phyloP scores from a whole-genome alignment of 164 flowering plant species.

The Hamamelis virginiana region DNA sequence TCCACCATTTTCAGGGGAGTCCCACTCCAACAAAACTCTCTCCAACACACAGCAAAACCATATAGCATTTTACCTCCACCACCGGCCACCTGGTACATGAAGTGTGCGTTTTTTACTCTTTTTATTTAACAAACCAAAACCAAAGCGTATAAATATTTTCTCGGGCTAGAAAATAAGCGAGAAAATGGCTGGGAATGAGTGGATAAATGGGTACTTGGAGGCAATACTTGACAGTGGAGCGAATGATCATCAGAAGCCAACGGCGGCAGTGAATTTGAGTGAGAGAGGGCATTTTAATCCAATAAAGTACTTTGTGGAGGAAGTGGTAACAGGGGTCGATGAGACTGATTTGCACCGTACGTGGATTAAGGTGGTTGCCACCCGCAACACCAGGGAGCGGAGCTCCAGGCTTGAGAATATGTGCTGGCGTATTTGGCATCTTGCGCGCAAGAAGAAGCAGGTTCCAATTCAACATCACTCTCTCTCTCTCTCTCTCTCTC shows the following conservation, averaged over 20 bases:
- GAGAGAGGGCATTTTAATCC: constrained; percentile 77
- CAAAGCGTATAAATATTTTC: not conserved
- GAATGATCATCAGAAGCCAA: constrained; percentile 40
- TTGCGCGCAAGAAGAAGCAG: constrained; percentile 83
- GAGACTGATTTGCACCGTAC: constrained; percentile 88
- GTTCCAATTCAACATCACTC: constrained; percentile 19
- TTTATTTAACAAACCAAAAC: too few species aligned
- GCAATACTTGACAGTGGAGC: constrained; percentile 76
- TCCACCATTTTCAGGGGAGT: too few species aligned
- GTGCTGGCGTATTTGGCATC: constrained; percentile 99
- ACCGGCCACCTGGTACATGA: too few species aligned
- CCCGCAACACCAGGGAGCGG: constrained; percentile 82
- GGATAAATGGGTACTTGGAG: constrained; percentile 93
- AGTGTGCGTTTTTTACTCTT: too few species aligned
- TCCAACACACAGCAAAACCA: too few species aligned
- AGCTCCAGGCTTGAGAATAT: constrained; percentile 90
- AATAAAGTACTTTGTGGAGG: constrained; percentile 85
- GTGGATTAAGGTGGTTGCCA: constrained; percentile 98
- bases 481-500: not conserved
- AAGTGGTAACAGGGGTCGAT: constrained; percentile 86
- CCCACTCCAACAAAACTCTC: too few species aligned
- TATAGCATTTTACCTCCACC: too few species aligned
- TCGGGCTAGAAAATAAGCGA: not conserved
- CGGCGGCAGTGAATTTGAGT: constrained; percentile 28
- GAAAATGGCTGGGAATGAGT: constrained; percentile 84